phyloP scores from a whole-genome alignment of 2,329 filamentous ascomycete genomes.

The Stemphylium vesicarium region DNA sequence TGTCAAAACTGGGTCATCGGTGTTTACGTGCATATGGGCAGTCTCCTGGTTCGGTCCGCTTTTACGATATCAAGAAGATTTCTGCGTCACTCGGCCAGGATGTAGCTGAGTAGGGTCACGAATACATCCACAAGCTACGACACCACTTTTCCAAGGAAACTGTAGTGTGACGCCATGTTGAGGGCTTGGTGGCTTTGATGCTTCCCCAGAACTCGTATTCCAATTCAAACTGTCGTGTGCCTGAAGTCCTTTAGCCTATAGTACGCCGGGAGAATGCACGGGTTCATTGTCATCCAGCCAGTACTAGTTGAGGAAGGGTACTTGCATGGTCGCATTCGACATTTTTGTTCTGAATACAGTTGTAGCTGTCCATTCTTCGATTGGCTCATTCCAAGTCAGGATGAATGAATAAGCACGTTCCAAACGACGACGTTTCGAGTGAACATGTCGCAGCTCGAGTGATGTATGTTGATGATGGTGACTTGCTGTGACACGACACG shows the following conservation, averaged over 20 bases:
- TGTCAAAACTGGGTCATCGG: conserved; percentile 49
- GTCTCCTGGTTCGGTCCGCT: conserved; percentile 48
- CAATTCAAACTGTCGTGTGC: neutral
- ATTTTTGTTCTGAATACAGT: too few species aligned
- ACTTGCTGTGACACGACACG: too few species aligned
- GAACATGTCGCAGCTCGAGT: too few species aligned
- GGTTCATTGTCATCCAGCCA: neutral
- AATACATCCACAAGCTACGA: conserved; percentile 43
- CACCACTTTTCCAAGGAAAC: conserved; percentile 2
- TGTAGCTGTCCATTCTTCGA: too few species aligned
- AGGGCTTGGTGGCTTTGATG: conserved; percentile 1
- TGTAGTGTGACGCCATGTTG: conserved; percentile 3
- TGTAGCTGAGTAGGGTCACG: conserved; percentile 46
- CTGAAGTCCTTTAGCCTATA: neutral
- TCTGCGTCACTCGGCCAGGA: conserved; percentile 43
- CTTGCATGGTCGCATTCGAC: too few species aligned
- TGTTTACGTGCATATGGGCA: conserved; percentile 52
- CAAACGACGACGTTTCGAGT: too few species aligned
- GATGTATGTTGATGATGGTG: too few species aligned
- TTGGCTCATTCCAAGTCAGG: too few species aligned
- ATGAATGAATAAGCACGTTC: too few species aligned
- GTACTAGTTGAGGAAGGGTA: neutral
- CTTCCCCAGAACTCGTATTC: neutral
- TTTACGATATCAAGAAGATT: conserved; percentile 48
- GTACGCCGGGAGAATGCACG: neutral